Evolutionary conservation across 1,284 basidiomycete species (phyloP).

Genomic region (Ganoderma boninense): DNA sequence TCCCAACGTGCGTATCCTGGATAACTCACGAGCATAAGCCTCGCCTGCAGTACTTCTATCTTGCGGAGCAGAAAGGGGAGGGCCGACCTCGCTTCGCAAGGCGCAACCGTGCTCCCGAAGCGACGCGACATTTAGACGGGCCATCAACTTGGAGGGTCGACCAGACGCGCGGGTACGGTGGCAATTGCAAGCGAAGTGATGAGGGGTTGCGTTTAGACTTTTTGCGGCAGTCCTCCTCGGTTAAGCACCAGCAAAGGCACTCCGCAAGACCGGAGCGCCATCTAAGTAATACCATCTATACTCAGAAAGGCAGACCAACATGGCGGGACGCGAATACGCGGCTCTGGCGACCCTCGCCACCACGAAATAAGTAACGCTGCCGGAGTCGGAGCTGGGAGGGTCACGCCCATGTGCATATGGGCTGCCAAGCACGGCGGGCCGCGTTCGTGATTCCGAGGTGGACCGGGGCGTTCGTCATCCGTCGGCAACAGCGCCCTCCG

Average conservation of each 20-base stretch:
- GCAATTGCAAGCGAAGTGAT: background rate
- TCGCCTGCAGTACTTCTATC: background rate
- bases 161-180: background rate
- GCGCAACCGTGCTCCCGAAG: background rate
- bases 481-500: background rate
- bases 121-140: background rate
- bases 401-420: background rate
- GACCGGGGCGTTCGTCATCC: background rate
- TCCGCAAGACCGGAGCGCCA: background rate
- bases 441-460: background rate
- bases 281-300: background rate
- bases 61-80: background rate
- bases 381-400: background rate
- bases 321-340: background rate
- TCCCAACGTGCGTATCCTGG: background rate
- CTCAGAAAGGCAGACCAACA: slow-evolving; percentile 3
- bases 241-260: background rate
- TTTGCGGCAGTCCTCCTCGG: background rate
- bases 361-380: background rate
- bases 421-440: background rate
- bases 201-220: slow-evolving; percentile 5
- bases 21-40: background rate
- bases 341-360: background rate
- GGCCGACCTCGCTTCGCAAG: background rate
- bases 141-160: background rate